Conservation (phyloP, 2,329 filamentous ascomycete genomes). For the Neurospora sp. region DNA sequence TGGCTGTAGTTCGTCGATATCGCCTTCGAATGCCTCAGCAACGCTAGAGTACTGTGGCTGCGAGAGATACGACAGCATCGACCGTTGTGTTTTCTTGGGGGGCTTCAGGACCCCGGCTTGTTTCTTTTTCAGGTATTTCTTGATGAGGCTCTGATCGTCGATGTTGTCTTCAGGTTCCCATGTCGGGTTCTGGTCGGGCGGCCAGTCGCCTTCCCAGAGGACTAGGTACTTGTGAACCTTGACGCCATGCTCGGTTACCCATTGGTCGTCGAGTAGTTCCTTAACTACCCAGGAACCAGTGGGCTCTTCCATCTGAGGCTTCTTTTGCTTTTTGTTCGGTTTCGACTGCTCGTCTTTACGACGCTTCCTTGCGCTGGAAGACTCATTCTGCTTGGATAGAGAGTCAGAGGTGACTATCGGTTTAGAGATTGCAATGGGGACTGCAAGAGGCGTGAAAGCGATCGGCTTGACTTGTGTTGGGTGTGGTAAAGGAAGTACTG, state of each 20-base stretch:
- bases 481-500: background rate
- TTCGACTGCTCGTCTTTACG: background rate
- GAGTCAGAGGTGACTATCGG: background rate
- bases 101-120: constrained; percentile 9
- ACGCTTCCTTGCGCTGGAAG: constrained; percentile 1
- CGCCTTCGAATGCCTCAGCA: constrained; percentile 20
- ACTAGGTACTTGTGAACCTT: constrained; percentile 40
- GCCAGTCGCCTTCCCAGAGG: constrained; percentile 49
- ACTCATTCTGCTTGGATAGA: background rate
- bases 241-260: constrained; percentile 27
- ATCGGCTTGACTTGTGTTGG: background rate
- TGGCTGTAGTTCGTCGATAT: constrained; percentile 9
- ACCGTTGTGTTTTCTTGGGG: constrained; percentile 8
- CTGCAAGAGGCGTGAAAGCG: background rate
- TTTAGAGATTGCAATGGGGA: background rate
- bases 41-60: constrained; percentile 16
- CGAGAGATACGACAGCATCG: constrained; percentile 8
- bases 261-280: constrained; percentile 22
- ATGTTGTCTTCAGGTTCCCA: constrained; percentile 50
- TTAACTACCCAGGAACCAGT: constrained; percentile 17
- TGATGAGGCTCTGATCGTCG: constrained; percentile 27
- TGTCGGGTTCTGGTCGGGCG: constrained; percentile 43
- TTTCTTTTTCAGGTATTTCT: constrained; percentile 29
- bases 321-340: background rate
- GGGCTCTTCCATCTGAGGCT: constrained; percentile 6